phyloP scores from a whole-genome alignment of 108 stramenopile genomes.

The Conticribra weissflogii region DNA sequence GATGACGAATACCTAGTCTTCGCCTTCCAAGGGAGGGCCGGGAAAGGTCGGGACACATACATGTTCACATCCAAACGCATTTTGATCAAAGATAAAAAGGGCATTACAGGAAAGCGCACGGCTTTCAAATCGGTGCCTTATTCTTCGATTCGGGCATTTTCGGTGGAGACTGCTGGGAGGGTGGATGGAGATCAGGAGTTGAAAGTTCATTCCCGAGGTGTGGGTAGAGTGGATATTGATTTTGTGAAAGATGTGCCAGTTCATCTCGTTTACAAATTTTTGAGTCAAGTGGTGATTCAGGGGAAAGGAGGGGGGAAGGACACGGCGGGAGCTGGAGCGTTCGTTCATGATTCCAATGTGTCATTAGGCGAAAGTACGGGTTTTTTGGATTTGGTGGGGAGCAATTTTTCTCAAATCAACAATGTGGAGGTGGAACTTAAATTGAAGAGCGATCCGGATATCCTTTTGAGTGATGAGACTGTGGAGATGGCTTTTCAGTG shows the following conservation, averaged over 20 bases:
- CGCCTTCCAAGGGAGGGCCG: conserved; percentile 65
- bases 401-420: conserved; percentile 49
- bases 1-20: conserved; percentile 47
- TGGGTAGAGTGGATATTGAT: conserved; percentile 41
- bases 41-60: conserved; percentile 58
- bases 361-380: conserved; percentile 20
- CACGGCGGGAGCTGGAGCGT: conserved; percentile 8
- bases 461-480: conserved; percentile 44
- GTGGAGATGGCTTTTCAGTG: conserved; percentile 62
- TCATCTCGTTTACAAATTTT: conserved; percentile 41
- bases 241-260: conserved; percentile 46
- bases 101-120: conserved; percentile 58
- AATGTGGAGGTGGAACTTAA: conserved; percentile 24
- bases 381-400: conserved; percentile 56
- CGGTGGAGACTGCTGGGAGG: conserved; percentile 53
- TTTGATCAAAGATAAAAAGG: conserved; percentile 60
- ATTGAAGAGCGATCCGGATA: conserved; percentile 28
- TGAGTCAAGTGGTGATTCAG: conserved; percentile 38
- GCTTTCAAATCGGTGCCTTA: conserved; percentile 51
- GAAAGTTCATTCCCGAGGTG: conserved; percentile 39
- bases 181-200: conserved; percentile 48
- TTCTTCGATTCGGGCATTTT: conserved; percentile 44
- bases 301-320: conserved; percentile 34
- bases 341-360: conserved; percentile 13
- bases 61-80: conserved; percentile 60